These are phyloP conservation scores for Nannizziopsis barbatae DNA, from an alignment of 2,329 filamentous ascomycete genomes.

Conservation along the genomic window DNA sequence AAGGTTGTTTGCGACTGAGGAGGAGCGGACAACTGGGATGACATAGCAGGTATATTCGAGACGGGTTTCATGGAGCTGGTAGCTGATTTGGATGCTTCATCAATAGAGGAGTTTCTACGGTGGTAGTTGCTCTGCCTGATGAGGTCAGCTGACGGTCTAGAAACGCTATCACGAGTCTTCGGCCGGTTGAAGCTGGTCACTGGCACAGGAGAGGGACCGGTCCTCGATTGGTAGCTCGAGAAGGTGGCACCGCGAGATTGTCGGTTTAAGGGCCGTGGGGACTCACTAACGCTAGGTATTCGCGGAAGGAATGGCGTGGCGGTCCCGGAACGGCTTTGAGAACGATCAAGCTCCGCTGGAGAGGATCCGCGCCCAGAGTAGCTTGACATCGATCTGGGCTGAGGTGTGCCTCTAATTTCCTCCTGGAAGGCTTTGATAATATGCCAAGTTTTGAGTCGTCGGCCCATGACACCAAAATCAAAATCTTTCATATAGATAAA, in stretches of 20 bases:
- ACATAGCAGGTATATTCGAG: constrained; percentile 10
- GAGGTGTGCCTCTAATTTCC: constrained; percentile 57
- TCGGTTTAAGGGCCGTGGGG: constrained; percentile 3
- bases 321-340: constrained; percentile 30
- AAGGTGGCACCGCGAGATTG: constrained; percentile 12
- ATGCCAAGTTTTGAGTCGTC: constrained; percentile 87
- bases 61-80: constrained; percentile 13
- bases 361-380: constrained; percentile 34
- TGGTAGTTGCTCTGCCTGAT: constrained; percentile 73
- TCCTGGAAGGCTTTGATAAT: constrained; percentile 88
- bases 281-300: constrained; percentile 32
- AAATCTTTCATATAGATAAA: constrained; percentile 94
- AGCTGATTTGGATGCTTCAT: constrained; percentile 44
- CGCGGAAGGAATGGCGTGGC: constrained; percentile 33
- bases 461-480: constrained; percentile 80
- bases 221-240: constrained; percentile 10
- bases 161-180: constrained; percentile 32
- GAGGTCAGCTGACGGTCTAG: constrained; percentile 65
- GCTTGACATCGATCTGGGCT: constrained; percentile 29
- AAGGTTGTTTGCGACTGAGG: constrained; percentile 47
- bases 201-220: constrained; percentile 19
- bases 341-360: constrained; percentile 35
- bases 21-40: constrained; percentile 22
- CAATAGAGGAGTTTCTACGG: constrained; percentile 76
- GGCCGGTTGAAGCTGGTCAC: constrained; percentile 32